phyloP scores from a whole-genome alignment of 2,329 filamentous ascomycete species.

The Cladophialophora bantiana region DNA sequence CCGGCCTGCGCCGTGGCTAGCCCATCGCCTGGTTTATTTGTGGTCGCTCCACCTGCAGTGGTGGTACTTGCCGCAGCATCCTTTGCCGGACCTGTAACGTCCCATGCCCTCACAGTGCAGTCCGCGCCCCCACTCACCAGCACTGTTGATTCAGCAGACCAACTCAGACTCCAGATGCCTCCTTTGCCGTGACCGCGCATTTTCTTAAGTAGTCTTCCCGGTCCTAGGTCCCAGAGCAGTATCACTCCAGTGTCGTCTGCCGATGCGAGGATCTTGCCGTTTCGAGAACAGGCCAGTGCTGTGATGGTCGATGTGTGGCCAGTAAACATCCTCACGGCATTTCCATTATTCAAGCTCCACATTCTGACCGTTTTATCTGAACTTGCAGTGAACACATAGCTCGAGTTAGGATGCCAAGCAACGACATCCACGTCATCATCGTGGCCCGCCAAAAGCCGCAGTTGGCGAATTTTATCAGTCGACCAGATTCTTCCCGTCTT shows the following conservation, averaged over 20 bases:
- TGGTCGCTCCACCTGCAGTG: conserved; percentile 44
- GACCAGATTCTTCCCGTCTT: conserved; percentile 90
- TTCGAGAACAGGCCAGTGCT: conserved; percentile 81
- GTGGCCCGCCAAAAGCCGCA: conserved; percentile 88
- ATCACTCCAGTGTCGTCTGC: conserved; percentile 90
- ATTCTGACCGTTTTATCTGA: conserved; percentile 94
- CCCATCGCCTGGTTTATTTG: conserved; percentile 7
- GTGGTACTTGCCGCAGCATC: conserved; percentile 58
- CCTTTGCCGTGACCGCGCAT: conserved; percentile 93
- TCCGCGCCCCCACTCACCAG: conserved; percentile 91
- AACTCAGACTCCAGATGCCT: conserved; percentile 91
- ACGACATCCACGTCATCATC: conserved; percentile 90
- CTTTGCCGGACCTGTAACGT: conserved; percentile 76
- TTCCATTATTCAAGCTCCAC: conserved; percentile 92
- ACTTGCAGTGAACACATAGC: conserved; percentile 91
- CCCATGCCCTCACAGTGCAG: conserved; percentile 92
- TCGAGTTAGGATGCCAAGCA: conserved; percentile 93
- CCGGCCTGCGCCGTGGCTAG: background rate
- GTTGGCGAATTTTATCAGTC: conserved; percentile 88
- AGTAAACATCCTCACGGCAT: conserved; percentile 87
- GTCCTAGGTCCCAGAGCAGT: conserved; percentile 91
- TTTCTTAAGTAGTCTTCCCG: conserved; percentile 84
- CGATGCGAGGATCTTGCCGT: conserved; percentile 88
- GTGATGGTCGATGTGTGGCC: conserved; percentile 90
- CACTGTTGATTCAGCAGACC: conserved; percentile 89